A percentile compares a stretch with the other conserved stretches of the same genome.
Conservation (phyloP, 2,329 filamentous ascomycete genomes). For the Epichloe baconii region DNA sequence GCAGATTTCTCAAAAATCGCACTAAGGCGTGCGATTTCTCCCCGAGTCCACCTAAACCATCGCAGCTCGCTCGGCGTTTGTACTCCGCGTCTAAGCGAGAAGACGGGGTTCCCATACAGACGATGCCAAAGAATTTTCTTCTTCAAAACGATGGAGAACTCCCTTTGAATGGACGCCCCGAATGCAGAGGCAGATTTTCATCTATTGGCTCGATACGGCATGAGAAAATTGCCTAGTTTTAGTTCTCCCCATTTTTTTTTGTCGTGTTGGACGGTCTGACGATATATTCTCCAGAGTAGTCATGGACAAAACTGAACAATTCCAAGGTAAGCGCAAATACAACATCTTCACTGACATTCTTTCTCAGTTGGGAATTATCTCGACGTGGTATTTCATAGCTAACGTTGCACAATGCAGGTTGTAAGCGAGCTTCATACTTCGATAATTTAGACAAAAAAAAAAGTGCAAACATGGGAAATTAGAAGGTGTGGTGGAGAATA, state of each 20-base stretch:
- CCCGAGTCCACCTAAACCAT: no score
- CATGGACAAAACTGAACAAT: neutral
- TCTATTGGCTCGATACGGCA: no score
- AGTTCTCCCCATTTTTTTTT: neutral
- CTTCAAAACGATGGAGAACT: no score
- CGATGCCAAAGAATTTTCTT: no score
- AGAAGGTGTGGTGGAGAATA: conserved; percentile 24
- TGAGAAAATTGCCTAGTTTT: no score
- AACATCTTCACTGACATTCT: neutral
- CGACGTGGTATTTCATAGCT: conserved; percentile 13
- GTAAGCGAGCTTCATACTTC: neutral
- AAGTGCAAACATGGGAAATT: conserved; percentile 5
- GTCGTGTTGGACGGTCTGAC: neutral
- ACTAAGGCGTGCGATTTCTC: no score
- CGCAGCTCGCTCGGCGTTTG: no score
- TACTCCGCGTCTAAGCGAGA: no score
- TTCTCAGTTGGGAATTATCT: neutral
- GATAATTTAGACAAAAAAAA: neutral
- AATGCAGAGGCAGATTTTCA: no score
- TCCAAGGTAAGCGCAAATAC: neutral
- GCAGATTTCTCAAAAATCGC: no score
- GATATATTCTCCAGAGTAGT: neutral
- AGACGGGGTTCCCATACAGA: no score
- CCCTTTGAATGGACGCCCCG: no score
- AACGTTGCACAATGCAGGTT: conserved; percentile 10